These are phyloP conservation scores for Pezicula carpinea DNA, from an alignment of 2,329 filamentous ascomycete genomes.

Conservation along the genomic window DNA sequence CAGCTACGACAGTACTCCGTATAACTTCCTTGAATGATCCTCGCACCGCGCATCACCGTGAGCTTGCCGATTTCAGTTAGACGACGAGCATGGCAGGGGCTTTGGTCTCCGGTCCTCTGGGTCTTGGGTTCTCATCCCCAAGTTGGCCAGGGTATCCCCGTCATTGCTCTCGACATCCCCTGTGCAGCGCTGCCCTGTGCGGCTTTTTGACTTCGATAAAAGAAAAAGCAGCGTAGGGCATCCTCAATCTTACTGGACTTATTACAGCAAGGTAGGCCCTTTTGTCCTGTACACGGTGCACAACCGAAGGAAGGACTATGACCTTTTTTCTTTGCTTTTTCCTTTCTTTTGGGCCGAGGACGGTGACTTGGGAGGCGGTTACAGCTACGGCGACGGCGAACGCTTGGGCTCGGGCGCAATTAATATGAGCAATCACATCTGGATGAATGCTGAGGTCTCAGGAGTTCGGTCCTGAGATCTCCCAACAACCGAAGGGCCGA, in stretches of 20 bases:
- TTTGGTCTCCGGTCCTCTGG: neutral
- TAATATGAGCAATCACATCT: neutral
- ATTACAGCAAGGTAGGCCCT: too few relatives aligned
- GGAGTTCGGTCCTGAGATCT: too few relatives aligned
- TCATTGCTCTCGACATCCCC: neutral
- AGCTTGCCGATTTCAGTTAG: neutral
- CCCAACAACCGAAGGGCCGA: too few relatives aligned
- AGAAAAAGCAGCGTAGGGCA: too few relatives aligned
- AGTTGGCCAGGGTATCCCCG: neutral
- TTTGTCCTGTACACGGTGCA: too few relatives aligned
- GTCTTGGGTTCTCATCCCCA: neutral
- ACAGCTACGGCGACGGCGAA: neutral
- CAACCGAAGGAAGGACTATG: too few relatives aligned
- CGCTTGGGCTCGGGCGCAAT: neutral
- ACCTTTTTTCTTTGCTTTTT: neutral
- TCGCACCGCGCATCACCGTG: neutral
- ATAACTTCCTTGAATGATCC: neutral
- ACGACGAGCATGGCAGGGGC: neutral
- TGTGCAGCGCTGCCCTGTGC: conserved; percentile 1
- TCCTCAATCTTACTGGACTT: neutral
- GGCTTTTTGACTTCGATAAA: neutral
- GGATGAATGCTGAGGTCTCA: too few relatives aligned
- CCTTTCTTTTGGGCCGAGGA: neutral
- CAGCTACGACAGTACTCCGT: neutral
- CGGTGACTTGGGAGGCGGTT: neutral